A percentile compares a stretch with the other conserved stretches of the same genome.
These are phyloP conservation scores for Apostasia shenzhenica DNA, from an alignment of 106 monocot species.

Conservation along the genomic window DNA sequence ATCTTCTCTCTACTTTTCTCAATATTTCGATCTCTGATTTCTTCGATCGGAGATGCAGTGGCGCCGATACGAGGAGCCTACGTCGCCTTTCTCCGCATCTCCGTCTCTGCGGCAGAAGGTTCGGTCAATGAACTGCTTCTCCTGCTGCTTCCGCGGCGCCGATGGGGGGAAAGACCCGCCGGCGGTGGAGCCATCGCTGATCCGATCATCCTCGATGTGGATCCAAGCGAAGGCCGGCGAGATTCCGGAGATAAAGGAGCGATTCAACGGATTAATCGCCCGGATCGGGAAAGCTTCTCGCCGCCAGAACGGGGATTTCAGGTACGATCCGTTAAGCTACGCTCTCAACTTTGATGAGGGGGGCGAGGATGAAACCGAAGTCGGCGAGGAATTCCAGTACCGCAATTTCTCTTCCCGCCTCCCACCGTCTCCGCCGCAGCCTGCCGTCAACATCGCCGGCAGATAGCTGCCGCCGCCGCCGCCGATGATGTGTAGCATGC, in stretches of 20 bases:
- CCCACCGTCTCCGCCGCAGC: background rate
- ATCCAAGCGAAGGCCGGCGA: constrained; percentile 33
- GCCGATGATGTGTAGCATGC: no score
- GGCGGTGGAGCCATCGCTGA: constrained; percentile 9
- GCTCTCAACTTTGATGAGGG: constrained; percentile 4
- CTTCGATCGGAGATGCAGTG: constrained; percentile 3
- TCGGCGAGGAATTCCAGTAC: background rate
- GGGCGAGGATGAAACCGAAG: background rate
- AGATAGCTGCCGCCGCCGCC: background rate
- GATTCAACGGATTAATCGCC: constrained; percentile 15
- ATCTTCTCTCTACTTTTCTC: background rate
- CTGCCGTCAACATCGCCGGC: background rate
- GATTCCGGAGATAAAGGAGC: constrained; percentile 30
- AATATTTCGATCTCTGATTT: background rate
- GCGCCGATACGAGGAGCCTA: background rate
- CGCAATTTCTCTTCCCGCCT: constrained; percentile 4
- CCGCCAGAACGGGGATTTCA: background rate
- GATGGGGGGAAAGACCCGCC: background rate
- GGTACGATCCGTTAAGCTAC: constrained; percentile 7
- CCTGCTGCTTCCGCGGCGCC: constrained; percentile 44
- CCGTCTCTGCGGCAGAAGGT: constrained; percentile 18
- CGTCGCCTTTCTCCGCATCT: background rate
- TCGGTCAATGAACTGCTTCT: constrained; percentile 37
- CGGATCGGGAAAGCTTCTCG: constrained; percentile 6
- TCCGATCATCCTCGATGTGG: constrained; percentile 49